These are phyloP conservation scores for Yamagishiella unicocca DNA, from an alignment of 139 green algal genomes.

Conservation along the genomic window DNA sequence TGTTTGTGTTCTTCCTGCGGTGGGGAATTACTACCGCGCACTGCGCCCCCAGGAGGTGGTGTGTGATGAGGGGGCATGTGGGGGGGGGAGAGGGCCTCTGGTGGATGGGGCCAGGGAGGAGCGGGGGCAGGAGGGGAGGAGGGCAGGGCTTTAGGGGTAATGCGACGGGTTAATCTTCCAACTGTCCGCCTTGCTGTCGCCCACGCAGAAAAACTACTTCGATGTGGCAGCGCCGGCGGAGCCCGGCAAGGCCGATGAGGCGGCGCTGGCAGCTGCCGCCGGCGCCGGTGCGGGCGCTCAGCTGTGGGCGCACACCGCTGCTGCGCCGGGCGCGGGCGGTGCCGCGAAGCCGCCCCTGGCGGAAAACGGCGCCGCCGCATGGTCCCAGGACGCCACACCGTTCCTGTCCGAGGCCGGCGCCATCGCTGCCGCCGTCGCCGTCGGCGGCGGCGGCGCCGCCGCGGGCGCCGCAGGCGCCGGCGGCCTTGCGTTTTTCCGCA, in stretches of 20 bases:
- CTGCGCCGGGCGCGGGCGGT: not conserved
- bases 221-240: not conserved
- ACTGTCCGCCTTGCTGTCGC: too few relatives aligned
- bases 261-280: not conserved
- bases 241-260: not conserved
- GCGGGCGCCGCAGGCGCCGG: not conserved
- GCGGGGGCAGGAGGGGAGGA: too few relatives aligned
- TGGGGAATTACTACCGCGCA: too few relatives aligned
- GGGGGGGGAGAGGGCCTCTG: too few relatives aligned
- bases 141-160: too few relatives aligned
- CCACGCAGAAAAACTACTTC: too few relatives aligned
- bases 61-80: too few relatives aligned
- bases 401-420: not conserved
- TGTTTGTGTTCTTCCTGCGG: too few relatives aligned
- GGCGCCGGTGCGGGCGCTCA: not conserved
- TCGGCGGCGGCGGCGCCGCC: not conserved
- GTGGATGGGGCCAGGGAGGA: too few relatives aligned
- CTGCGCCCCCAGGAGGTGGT: too few relatives aligned
- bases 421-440: not conserved
- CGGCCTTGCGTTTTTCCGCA: not conserved
- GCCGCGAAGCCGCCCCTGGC: not conserved
- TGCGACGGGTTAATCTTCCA: too few relatives aligned
- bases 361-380: not conserved
- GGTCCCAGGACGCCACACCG: not conserved
- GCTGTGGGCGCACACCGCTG: not conserved